These are phyloP conservation scores for Yamadazyma jaroonii DNA, from an alignment of 1,139 yeast species.

Conservation along the genomic window DNA sequence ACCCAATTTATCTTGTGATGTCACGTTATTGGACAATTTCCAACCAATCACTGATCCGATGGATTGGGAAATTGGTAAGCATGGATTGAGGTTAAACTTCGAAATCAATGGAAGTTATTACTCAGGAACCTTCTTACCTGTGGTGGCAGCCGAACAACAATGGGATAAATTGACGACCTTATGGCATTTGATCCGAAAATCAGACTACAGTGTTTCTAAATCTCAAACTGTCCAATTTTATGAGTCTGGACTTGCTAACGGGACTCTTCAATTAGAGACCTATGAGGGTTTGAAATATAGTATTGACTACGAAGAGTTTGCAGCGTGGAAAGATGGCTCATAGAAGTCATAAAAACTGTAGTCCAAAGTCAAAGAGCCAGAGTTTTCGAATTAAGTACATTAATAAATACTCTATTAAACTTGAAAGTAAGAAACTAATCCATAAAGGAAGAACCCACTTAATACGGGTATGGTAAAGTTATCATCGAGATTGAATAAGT, in stretches of 20 bases:
- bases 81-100: conserved; percentile 71
- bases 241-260: conserved; percentile 28
- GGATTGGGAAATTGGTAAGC: conserved; percentile 81
- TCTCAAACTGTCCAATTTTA: conserved; percentile 24
- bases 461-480: conserved; percentile 91
- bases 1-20: conserved; percentile 40
- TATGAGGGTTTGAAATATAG: conserved; percentile 39
- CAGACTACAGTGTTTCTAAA: conserved; percentile 39
- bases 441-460: conserved; percentile 62
- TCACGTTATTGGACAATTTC: conserved; percentile 67
- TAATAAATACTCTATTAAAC: conserved; percentile 9
- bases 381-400: not conserved
- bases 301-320: conserved; percentile 27
- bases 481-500: conserved; percentile 76
- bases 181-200: conserved; percentile 66
- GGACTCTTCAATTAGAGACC: conserved; percentile 33
- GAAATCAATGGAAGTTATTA: conserved; percentile 27
- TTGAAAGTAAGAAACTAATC: conserved; percentile 30
- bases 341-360: no score
- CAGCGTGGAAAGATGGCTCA: conserved; percentile 2
- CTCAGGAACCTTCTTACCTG: conserved; percentile 86
- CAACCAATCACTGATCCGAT: conserved; percentile 45
- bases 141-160: conserved; percentile 84
- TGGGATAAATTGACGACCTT: conserved; percentile 79
- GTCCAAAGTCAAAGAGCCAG: no score